Conservation (phyloP, 495 filamentous ascomycete genomes). For the Zalerion maritima region DNA sequence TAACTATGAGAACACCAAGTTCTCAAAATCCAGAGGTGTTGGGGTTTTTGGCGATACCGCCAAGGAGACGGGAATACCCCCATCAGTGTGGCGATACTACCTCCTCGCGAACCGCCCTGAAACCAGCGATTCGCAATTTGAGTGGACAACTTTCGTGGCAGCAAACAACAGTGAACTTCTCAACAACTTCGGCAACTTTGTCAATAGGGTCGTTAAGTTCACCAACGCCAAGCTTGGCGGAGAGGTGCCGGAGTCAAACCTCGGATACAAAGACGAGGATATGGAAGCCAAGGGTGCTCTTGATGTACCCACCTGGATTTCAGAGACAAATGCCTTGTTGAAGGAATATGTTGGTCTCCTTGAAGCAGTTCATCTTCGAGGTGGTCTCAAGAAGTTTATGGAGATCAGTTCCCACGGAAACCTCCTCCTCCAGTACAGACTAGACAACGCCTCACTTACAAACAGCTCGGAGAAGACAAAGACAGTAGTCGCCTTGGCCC, state of each 20-base stretch:
- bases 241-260: slow-evolving; percentile 51
- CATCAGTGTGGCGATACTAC: slow-evolving; percentile 90
- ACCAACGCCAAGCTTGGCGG: slow-evolving; percentile 60
- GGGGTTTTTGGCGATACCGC: slow-evolving; percentile 88
- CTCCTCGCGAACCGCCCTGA: slow-evolving; percentile 79
- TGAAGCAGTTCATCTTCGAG: slow-evolving; percentile 59
- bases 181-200: slow-evolving; percentile 84
- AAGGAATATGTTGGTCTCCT: slow-evolving; percentile 58
- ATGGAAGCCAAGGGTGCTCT: no score
- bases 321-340: slow-evolving; percentile 45
- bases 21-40: slow-evolving; percentile 79
- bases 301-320: slow-evolving; percentile 25
- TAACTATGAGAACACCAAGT: slow-evolving; percentile 92
- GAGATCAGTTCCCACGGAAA: slow-evolving; percentile 61
- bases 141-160: slow-evolving; percentile 72
- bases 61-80: slow-evolving; percentile 70
- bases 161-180: slow-evolving; percentile 85
- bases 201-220: slow-evolving; percentile 88
- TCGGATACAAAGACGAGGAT: slow-evolving; percentile 40
- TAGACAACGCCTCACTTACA: slow-evolving; percentile 68
- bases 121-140: slow-evolving; percentile 76
- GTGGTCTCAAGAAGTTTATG: slow-evolving; percentile 57
- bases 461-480: slow-evolving; percentile 57
- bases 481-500: slow-evolving; percentile 66
- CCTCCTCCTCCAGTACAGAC: slow-evolving; percentile 60